phyloP scores from a whole-genome alignment of 495 filamentous ascomycete species.

The Penicillium lividum region DNA sequence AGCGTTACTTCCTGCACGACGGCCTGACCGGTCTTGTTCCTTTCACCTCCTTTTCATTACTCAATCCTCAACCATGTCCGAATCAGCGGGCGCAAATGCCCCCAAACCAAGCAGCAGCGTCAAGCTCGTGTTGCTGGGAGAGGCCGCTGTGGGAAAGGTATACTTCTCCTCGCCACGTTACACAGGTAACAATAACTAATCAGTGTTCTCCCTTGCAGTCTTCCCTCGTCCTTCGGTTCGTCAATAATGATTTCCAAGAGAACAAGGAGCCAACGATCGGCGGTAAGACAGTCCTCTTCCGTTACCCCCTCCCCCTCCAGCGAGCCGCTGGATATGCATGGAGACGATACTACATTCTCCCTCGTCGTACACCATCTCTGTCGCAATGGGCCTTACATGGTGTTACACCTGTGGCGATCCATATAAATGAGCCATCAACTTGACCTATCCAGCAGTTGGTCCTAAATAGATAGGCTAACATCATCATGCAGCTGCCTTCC shows the following conservation, averaged over 20 bases:
- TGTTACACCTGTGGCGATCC: neutral
- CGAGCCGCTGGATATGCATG: neutral
- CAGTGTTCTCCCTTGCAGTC: slow-evolving; percentile 58
- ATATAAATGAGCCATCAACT: slow-evolving; percentile 1
- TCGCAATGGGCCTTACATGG: slow-evolving; percentile 1
- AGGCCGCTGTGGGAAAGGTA: slow-evolving; percentile 98
- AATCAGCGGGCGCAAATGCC: slow-evolving; percentile 53
- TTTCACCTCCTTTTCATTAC: neutral
- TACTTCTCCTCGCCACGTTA: slow-evolving; percentile 16
- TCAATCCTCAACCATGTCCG: slow-evolving; percentile 39
- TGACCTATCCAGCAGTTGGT: neutral
- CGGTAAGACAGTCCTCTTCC: slow-evolving; percentile 58
- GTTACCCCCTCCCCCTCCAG: neutral
- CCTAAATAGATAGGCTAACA: slow-evolving; percentile 29
- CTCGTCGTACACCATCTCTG: neutral
- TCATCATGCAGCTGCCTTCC: slow-evolving; percentile 75
- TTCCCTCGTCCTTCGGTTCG: slow-evolving; percentile 94
- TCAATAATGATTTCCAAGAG: slow-evolving; percentile 99
- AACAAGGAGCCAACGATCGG: slow-evolving; percentile 99
- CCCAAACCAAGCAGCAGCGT: slow-evolving; percentile 98
- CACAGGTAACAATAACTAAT: slow-evolving; percentile 23
- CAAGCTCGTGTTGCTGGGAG: slow-evolving; percentile 95
- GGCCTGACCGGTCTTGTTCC: slow-evolving; percentile 31
- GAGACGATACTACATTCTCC: neutral
- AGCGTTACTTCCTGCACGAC: slow-evolving; percentile 32